Percentiles rank a stretch among this genome's conserved stretches.
These are phyloP conservation scores for Claviceps africana DNA, from an alignment of 2,329 filamentous ascomycete genomes.

Conservation along the genomic window DNA sequence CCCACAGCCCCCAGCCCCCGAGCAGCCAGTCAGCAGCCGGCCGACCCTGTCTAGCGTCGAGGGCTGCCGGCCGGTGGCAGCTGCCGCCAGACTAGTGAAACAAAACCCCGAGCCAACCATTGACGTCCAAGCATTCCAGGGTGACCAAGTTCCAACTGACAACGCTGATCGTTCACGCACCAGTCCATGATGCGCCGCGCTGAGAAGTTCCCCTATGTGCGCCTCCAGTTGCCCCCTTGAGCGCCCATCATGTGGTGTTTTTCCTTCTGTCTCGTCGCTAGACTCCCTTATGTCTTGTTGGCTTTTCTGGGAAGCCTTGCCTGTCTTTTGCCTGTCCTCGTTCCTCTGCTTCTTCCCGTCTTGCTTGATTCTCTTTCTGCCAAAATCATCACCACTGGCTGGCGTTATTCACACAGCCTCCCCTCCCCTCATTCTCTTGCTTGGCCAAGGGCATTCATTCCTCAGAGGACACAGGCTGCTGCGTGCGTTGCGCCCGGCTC, in stretches of 20 bases:
- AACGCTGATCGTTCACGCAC: background rate
- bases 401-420: background rate
- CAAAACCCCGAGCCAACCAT: background rate
- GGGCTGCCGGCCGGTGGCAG: background rate
- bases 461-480: background rate
- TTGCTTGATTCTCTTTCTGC: background rate
- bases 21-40: background rate
- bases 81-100: background rate
- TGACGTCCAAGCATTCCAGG: background rate
- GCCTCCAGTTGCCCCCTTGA: background rate
- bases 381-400: background rate
- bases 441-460: background rate
- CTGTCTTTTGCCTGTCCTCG: background rate
- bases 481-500: background rate
- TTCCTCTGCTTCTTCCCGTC: background rate
- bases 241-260: background rate
- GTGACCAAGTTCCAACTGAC: background rate
- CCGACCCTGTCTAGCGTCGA: background rate
- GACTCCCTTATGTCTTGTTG: background rate
- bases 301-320: background rate
- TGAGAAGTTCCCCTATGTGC: conserved; percentile 3
- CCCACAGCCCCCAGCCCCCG: too few relatives aligned
- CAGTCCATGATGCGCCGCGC: background rate
- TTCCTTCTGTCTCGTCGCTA: background rate
- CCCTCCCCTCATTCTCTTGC: background rate